Percentiles rank a stretch among this genome's conserved stretches.
Conservation (phyloP, 225 moss, liverwort and hornwort genomes). For the Marchantia paleacea region DNA sequence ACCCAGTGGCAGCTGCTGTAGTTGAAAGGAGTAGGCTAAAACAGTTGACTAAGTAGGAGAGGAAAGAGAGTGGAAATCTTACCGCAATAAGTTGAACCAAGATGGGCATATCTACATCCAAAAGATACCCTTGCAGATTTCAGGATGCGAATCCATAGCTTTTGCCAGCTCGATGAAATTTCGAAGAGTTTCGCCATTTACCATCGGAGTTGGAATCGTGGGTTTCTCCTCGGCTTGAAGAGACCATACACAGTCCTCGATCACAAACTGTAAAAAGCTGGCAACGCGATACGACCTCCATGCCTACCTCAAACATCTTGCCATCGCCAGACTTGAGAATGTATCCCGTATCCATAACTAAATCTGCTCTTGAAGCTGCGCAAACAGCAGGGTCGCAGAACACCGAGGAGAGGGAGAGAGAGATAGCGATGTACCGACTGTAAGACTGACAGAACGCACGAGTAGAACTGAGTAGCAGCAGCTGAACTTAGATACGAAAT, state of each 20-base stretch:
- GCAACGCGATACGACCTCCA: not conserved
- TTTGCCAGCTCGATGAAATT: not conserved
- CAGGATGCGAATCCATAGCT: constrained; percentile 3
- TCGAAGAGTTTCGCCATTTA: constrained; percentile 10
- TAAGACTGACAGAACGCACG: too few species aligned
- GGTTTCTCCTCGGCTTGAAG: too few species aligned
- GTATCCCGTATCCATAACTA: not conserved
- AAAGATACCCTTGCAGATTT: not conserved
- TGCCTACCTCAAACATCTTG: not conserved
- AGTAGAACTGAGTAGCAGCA: too few species aligned
- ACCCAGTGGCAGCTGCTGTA: too few species aligned
- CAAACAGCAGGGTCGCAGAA: not conserved
- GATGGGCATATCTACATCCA: not conserved
- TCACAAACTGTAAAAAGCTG: not conserved
- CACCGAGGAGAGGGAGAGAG: too few species aligned
- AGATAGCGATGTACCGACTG: too few species aligned
- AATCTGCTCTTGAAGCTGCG: not conserved
- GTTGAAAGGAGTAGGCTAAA: not conserved
- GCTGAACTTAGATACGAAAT: too few species aligned
- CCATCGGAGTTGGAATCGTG: constrained; percentile 2
- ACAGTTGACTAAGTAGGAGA: not conserved
- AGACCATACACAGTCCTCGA: not conserved
- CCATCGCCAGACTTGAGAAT: not conserved
- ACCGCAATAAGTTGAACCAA: not conserved
- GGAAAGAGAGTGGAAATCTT: not conserved